These are phyloP conservation scores for Populus tomentosa DNA, from an alignment of 441 rosid genomes.

Conservation along the genomic window DNA sequence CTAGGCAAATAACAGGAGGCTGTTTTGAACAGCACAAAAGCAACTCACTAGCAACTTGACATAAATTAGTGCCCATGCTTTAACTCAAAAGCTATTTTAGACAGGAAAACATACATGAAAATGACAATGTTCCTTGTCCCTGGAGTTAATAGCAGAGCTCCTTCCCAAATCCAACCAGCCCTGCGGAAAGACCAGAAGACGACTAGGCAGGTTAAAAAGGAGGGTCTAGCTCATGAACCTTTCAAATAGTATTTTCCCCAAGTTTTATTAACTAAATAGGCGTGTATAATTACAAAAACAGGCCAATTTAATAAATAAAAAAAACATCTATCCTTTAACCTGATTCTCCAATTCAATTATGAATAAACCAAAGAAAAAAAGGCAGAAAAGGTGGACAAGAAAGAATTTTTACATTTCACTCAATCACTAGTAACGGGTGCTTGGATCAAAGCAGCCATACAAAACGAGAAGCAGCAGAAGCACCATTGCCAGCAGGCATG, in stretches of 20 bases:
- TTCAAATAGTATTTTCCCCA: background rate
- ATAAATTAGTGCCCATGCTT: background rate
- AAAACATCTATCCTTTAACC: slow-evolving; percentile 8
- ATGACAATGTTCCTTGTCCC: background rate
- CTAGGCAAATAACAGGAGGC: background rate
- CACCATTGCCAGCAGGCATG: background rate
- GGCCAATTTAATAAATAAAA: background rate
- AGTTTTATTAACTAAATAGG: slow-evolving; percentile 8
- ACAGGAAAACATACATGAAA: background rate
- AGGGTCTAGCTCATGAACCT: background rate
- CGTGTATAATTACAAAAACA: slow-evolving; percentile 19
- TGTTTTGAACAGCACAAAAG: background rate
- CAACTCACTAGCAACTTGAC: background rate
- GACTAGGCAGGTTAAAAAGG: background rate
- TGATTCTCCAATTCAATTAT: slow-evolving; percentile 16
- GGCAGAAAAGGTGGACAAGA: background rate
- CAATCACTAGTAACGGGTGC: background rate
- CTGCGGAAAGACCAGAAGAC: background rate
- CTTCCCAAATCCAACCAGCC: background rate
- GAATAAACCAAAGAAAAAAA: background rate
- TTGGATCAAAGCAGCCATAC: background rate
- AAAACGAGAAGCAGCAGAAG: slow-evolving; percentile 8
- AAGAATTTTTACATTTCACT: slow-evolving; percentile 2
- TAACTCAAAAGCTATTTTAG: background rate
- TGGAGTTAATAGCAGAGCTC: background rate